Evolutionary conservation across 441 rosid species (phyloP).

Genomic region (Adansonia madagascariensis): DNA sequence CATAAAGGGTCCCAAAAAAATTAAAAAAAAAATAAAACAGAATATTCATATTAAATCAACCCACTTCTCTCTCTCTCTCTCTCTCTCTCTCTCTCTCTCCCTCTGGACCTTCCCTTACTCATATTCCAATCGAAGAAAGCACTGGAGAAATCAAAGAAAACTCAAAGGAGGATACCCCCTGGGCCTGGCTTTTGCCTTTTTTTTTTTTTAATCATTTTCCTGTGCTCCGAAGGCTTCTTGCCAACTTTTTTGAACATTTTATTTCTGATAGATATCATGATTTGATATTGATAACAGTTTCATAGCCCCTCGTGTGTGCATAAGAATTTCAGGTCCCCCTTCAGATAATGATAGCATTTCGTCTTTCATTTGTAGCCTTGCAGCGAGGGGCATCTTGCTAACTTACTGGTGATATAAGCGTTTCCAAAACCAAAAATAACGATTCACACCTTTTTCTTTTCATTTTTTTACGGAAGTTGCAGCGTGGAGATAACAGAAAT

Average conservation of each 20-base stretch:
- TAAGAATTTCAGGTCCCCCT: slow-evolving; percentile 26
- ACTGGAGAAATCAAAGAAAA: not conserved
- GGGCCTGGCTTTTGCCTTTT: not conserved
- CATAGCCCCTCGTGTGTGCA: slow-evolving; percentile 16
- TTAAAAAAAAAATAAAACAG: not conserved
- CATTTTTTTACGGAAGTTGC: no score
- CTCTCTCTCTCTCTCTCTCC: not conserved
- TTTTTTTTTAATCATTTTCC: not conserved
- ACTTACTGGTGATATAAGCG: slow-evolving; percentile 12
- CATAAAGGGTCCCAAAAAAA: not conserved
- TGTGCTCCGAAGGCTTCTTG: not conserved
- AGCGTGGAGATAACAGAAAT: no score
- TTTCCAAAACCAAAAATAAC: not conserved
- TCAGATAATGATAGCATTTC: slow-evolving; percentile 21
- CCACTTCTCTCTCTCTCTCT: not conserved
- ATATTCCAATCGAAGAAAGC: not conserved
- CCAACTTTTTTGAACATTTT: slow-evolving; percentile 25
- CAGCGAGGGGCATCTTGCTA: slow-evolving; percentile 26
- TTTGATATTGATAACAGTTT: not conserved
- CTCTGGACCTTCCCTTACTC: slow-evolving; percentile 31
- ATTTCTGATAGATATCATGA: slow-evolving; percentile 24
- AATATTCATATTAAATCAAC: not conserved
- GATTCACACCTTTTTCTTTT: not conserved
- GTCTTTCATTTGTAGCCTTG: slow-evolving; percentile 26
- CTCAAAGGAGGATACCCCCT: no score